Percentiles rank a stretch among this genome's conserved stretches.
Evolutionary conservation across 2,329 filamentous ascomycete genomes (phyloP).

Genomic region (Tolypocladium inflatum): DNA sequence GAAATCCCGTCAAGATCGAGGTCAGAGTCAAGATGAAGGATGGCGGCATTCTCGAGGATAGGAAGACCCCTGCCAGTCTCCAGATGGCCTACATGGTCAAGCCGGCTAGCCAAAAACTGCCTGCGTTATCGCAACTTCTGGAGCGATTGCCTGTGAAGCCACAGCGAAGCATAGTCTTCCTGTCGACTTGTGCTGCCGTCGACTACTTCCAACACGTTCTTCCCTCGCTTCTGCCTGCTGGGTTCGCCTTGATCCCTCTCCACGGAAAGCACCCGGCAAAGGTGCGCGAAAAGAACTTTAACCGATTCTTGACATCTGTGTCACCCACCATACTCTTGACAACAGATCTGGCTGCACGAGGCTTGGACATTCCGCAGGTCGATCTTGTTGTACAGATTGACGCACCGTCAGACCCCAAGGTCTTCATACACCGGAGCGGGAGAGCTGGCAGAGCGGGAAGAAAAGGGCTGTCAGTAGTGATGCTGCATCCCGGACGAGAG

Average conservation of each 20-base stretch:
- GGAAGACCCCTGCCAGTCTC: conserved; percentile 83
- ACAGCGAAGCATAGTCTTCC: conserved; percentile 80
- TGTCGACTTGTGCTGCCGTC: conserved; percentile 89
- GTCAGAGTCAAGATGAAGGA: conserved; percentile 76
- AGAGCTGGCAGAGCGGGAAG: conserved; percentile 83
- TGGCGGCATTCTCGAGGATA: conserved; percentile 63
- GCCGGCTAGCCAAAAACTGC: conserved; percentile 71
- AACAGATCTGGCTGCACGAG: conserved; percentile 84
- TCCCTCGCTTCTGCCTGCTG: conserved; percentile 57
- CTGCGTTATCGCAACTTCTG: conserved; percentile 62
- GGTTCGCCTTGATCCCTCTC: conserved; percentile 65
- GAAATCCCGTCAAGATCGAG: conserved; percentile 90
- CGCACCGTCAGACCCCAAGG: conserved; percentile 76
- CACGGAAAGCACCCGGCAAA: conserved; percentile 89
- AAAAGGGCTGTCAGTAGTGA: conserved; percentile 73
- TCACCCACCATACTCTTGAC: conserved; percentile 77
- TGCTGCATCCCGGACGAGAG: conserved; percentile 77
- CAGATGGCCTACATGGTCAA: conserved; percentile 78
- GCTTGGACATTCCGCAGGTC: conserved; percentile 84
- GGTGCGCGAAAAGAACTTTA: conserved; percentile 81
- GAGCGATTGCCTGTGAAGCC: conserved; percentile 61
- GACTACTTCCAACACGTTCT: conserved; percentile 87
- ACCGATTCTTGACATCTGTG: conserved; percentile 64
- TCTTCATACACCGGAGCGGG: conserved; percentile 88
- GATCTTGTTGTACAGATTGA: conserved; percentile 88